Evolutionary conservation across 176 grass and related monocot species (phyloP), one percentile per base, ranked within the genome.

Genomic region (Oryza meridionalis): DNA sequence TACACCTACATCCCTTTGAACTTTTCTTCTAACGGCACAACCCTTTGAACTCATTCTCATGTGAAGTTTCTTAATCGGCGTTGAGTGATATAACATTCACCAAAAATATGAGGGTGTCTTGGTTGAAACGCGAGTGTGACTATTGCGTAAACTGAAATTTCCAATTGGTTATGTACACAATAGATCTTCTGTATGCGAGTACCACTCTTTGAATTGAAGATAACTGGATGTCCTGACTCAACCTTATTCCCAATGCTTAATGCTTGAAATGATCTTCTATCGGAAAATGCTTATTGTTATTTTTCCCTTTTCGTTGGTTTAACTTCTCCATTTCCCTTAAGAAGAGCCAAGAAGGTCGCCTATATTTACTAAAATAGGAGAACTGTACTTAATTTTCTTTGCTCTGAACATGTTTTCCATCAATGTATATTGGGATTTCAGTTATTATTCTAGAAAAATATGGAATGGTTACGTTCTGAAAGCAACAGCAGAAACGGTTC

Each of bases 1-100:
- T 40, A 15, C 62, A 8, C 42, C 19, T 82, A 71, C 46, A 61
- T 37, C 68, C 45, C 84, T 75, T 74, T 65, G 4, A 31, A 58
- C 19, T 40, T 27, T 27, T 27, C 0, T 27, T 27, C 26, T 0
- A 27, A 27, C 1, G 26, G 26, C 26, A 27, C 46, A 61, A 62
- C 35, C 46, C 84, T 75, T 74, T 66, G 4, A 32, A 58, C 19
- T 40, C 9, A 8, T 4, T 62, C 38, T 59, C 58, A 47, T 33
- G n/a, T 22, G 3, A 51, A 5, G 1, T 0, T 9, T 31, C 6
- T 1, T 25, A 68, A n/a, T 6, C 37, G 65, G 32, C 11, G 3
- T 0, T 11, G 47, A 47, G 2, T 31, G 24, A 72, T 16, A 38
- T 68, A 75, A 68, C 27, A 10, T n/a, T 24, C 21, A 62, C n/a